Conservation (phyloP, 106 monocot genomes). For the Allium cepa region DNA sequence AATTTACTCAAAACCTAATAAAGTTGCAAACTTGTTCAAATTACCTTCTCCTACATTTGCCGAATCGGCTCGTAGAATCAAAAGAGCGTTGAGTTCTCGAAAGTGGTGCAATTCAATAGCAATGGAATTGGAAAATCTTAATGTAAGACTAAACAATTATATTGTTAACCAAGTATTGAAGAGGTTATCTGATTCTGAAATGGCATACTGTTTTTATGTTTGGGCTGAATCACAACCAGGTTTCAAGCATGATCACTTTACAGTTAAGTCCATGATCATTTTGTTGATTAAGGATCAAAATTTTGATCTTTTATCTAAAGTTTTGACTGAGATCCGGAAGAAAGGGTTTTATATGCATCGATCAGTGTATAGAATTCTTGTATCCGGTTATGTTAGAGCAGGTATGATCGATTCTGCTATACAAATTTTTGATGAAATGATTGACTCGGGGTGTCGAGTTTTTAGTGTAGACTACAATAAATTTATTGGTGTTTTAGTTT, state of each 20-base stretch:
- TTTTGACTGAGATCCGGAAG: conserved; percentile 37
- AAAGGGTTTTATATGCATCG: conserved; percentile 47
- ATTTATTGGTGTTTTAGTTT: conserved; percentile 74
- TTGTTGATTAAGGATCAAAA: conserved; percentile 51
- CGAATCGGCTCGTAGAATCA: conserved; percentile 18
- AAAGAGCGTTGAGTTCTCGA: conserved; percentile 17
- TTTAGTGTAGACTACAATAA: conserved; percentile 85
- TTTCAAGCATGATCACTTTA: conserved; percentile 63
- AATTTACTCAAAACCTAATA: conserved; percentile 13
- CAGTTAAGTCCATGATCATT: conserved; percentile 38
- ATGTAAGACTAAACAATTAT: conserved; percentile 36
- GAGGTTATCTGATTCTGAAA: conserved; percentile 40
- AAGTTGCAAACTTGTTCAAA: conserved; percentile 21
- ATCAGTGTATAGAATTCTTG: conserved; percentile 60
- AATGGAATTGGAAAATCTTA: conserved; percentile 37
- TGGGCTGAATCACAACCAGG: conserved; percentile 68
- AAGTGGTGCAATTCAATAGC: conserved; percentile 54
- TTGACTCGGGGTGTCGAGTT: conserved; percentile 53
- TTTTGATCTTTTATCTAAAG: conserved; percentile 47
- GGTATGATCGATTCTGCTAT: conserved; percentile 57
- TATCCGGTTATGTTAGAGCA: conserved; percentile 68
- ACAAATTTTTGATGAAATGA: conserved; percentile 61
- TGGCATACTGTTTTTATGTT: conserved; percentile 52
- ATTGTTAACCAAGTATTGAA: conserved; percentile 66
- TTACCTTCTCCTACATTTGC: conserved; percentile 6